Conservation (phyloP, 164 flowering plant genomes). For the Euptelea pleiosperma region DNA sequence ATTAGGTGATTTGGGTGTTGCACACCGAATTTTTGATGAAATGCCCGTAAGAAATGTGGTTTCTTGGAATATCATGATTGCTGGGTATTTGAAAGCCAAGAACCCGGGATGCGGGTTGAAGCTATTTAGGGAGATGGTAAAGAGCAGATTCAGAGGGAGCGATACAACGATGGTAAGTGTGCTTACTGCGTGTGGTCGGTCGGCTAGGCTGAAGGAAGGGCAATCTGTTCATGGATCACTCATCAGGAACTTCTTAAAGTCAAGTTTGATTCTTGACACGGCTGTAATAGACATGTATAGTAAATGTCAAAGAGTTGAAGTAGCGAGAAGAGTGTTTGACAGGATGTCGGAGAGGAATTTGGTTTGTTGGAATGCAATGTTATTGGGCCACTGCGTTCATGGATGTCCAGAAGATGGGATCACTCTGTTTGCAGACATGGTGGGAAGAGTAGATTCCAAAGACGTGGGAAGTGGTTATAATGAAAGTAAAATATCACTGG, state of each 20-base stretch:
- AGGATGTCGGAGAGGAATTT: conserved; percentile 41
- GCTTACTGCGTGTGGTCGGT: conserved; percentile 57
- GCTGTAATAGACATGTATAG: conserved; percentile 72
- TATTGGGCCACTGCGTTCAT: conserved; percentile 65
- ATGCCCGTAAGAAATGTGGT: conserved; percentile 61
- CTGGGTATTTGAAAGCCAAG: conserved; percentile 44
- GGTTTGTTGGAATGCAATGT: conserved; percentile 77
- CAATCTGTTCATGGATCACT: conserved; percentile 62
- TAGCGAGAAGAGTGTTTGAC: conserved; percentile 49
- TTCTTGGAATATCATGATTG: conserved; percentile 67
- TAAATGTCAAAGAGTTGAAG: conserved; percentile 46
- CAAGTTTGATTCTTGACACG: conserved; percentile 44
- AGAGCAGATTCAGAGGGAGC: conserved; percentile 30
- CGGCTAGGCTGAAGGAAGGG: conserved; percentile 65
- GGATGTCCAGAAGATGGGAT: conserved; percentile 65
- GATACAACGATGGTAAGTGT: conserved; percentile 47
- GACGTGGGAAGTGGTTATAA: not conserved
- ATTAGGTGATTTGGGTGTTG: conserved; percentile 35
- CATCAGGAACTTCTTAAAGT: conserved; percentile 20
- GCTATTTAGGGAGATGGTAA: conserved; percentile 58
- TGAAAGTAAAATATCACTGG: not conserved
- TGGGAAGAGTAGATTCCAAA: conserved; percentile 7
- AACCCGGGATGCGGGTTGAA: conserved; percentile 61
- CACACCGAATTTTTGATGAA: conserved; percentile 47
- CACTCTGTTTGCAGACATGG: conserved; percentile 43